A percentile compares a stretch with the other conserved stretches of the same genome.
These are phyloP conservation scores for Pythium monospermum DNA, from an alignment of 352 stramenopile species.

Conservation along the genomic window DNA sequence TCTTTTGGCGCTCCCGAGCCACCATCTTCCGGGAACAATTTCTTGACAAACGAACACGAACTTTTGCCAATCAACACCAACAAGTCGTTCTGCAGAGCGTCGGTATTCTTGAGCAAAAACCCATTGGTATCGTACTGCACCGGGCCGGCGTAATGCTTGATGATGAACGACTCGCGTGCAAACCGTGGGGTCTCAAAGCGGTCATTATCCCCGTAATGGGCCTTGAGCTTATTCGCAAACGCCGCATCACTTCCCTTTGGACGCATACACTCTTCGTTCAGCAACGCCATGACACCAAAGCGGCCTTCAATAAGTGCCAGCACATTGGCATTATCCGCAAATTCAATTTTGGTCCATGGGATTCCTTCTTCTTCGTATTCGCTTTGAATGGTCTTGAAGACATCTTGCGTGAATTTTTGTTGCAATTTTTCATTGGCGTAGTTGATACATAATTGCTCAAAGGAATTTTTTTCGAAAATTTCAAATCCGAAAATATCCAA, in stretches of 20 bases:
- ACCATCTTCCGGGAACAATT: conserved; percentile 73
- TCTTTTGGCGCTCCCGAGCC: conserved; percentile 40
- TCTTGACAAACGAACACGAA: conserved; percentile 63
- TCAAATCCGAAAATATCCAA: conserved; percentile 99
- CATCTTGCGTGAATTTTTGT: conserved; percentile 91
- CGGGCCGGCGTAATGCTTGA: conserved; percentile 95
- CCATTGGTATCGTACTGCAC: conserved; percentile 91
- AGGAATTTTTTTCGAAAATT: conserved; percentile 95
- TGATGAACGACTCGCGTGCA: conserved; percentile 88
- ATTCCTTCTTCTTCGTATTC: conserved; percentile 96
- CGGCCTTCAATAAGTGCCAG: conserved; percentile 86
- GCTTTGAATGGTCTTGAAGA: conserved; percentile 94
- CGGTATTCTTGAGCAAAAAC: conserved; percentile 97
- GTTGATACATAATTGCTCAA: conserved; percentile 96
- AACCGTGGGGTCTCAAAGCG: conserved; percentile 83
- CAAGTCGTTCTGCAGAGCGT: conserved; percentile 93
- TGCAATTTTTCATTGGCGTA: conserved; percentile 96
- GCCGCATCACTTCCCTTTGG: conserved; percentile 83
- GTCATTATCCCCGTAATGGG: conserved; percentile 86
- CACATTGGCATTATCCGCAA: conserved; percentile 89
- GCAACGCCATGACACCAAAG: conserved; percentile 86
- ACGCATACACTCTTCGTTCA: conserved; percentile 93
- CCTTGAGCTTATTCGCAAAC: conserved; percentile 87
- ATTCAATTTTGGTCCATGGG: conserved; percentile 88
- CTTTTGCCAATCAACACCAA: conserved; percentile 76